Base-by-base conservation (phyloP, 148 eudicot genomes). In the Linanthus parryae region DNA sequence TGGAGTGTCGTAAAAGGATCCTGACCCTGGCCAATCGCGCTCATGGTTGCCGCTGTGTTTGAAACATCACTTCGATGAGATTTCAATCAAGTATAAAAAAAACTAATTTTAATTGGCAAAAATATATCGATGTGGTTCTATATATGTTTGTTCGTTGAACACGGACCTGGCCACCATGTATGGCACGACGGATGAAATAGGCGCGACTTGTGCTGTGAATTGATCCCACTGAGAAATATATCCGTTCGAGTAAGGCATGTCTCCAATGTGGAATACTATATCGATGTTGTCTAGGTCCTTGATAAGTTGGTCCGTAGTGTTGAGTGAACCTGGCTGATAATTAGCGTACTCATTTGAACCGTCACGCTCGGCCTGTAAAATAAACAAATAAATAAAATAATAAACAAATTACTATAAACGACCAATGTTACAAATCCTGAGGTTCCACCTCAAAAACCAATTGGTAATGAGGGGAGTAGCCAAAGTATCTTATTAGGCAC, bases 201-300 rank as follows among this genome's bases (percentile, higher is more conserved):
- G 94, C 49, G 76, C 90, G 52, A 92, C 77, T 66, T 87, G 94
- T 29, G 89, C 67, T 7, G 96, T 84, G 56, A 92, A 92, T 42
- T 92, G 96, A 76, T 87, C 96, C 96, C 96, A 92, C 56, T 86
- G 87, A 9, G 98, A 91, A 28, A 86, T 62, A 26, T 91, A 91
- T 25, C 95, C 98, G 54, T 81, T 83, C 13, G 96, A 70, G 66
- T 92, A 92, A 3, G 69, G 14, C 12, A 92, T 41, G 54, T 84
- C 98, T 54, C 98, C 96, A 27, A 87, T 87, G 22, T 87, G 94
- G 60, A 87, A 84, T 26, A 87, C 98, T 26, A 81, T 75, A 69
- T 92, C 98, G 26, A 72, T 50, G 67, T 92, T 75, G 39, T 69
- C 20, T 3, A 84, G 67, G 57, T 92, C 90, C 17, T 75, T 73